Conservation (phyloP, 1,284 basidiomycete genomes). For the Malassezia cuniculi region DNA sequence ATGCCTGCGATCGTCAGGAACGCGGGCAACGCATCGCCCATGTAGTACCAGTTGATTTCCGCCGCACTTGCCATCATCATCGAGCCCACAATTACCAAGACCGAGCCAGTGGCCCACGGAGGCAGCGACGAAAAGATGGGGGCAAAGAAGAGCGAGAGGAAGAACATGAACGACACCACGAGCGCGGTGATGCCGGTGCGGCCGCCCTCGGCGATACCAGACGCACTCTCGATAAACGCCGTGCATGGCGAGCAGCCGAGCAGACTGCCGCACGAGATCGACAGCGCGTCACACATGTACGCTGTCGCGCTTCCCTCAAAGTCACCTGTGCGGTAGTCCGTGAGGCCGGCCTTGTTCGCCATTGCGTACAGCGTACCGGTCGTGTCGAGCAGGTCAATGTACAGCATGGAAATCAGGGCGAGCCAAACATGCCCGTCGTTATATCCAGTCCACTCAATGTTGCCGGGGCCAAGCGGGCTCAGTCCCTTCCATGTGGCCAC, state of each 20-base stretch:
- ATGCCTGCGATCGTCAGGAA: conserved; percentile 24
- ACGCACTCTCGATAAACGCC: conserved; percentile 66
- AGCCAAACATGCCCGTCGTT: conserved; percentile 69
- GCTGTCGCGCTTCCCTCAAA: conserved; percentile 75
- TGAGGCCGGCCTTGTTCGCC: conserved; percentile 79
- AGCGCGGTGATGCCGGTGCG: conserved; percentile 74
- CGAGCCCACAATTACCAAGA: conserved; percentile 71
- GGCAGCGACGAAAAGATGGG: conserved; percentile 80
- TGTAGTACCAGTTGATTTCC: conserved; percentile 76
- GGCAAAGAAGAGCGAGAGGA: conserved; percentile 74
- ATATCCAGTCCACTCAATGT: conserved; percentile 50
- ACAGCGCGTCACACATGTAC: conserved; percentile 58
- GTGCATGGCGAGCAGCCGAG: conserved; percentile 78
- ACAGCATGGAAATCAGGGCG: conserved; percentile 67
- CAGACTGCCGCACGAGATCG: conserved; percentile 66
- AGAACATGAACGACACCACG: conserved; percentile 63
- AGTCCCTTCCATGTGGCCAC: conserved; percentile 58
- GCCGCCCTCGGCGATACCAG: conserved; percentile 58
- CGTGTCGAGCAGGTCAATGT: conserved; percentile 55
- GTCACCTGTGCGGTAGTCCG: conserved; percentile 69
- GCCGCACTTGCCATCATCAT: conserved; percentile 77
- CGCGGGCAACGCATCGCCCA: conserved; percentile 62
- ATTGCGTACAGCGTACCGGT: conserved; percentile 74
- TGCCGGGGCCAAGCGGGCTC: conserved; percentile 49
- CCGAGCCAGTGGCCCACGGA: conserved; percentile 74